Percentiles rank a stretch among this genome's conserved stretches.
Conservation (phyloP, 2,329 filamentous ascomycete genomes). For the Aspergillus sp. region DNA sequence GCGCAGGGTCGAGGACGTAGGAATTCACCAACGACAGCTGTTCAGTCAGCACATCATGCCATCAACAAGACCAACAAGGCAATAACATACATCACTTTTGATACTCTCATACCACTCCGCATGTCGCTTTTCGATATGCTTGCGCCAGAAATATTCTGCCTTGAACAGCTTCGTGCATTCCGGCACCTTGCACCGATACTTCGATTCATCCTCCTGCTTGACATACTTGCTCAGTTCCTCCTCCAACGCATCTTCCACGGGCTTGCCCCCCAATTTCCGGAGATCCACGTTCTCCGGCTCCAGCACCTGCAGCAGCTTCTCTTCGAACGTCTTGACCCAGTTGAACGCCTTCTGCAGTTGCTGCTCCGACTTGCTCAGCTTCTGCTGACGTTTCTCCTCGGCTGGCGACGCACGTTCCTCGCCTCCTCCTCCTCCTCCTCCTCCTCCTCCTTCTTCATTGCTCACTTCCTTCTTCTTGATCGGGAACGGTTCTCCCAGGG, state of each 20-base stretch:
- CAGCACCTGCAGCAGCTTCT: conserved; percentile 86
- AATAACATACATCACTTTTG: conserved; percentile 65
- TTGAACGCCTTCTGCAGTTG: conserved; percentile 93
- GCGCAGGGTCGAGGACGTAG: conserved; percentile 88
- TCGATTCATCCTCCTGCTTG: conserved; percentile 95
- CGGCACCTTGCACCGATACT: conserved; percentile 92
- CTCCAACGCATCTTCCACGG: conserved; percentile 73
- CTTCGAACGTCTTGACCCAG: conserved; percentile 98
- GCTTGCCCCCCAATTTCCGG: conserved; percentile 81
- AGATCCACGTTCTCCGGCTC: conserved; percentile 84
- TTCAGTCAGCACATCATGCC: conserved; percentile 24
- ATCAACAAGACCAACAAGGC: background rate
- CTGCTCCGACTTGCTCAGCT: conserved; percentile 70
- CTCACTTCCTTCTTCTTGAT: conserved; percentile 63
- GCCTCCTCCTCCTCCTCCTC: conserved; percentile 39
- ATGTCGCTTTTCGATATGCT: conserved; percentile 96
- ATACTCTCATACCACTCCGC: conserved; percentile 74
- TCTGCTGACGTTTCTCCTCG: conserved; percentile 65
- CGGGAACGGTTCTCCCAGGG: conserved; percentile 72
- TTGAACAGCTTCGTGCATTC: conserved; percentile 97
- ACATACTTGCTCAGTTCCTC: conserved; percentile 82
- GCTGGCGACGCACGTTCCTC: conserved; percentile 58
- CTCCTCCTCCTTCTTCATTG: conserved; percentile 40
- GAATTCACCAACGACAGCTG: conserved; percentile 85
- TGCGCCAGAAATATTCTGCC: conserved; percentile 92